A percentile compares a stretch with the other conserved stretches of the same genome.
Conservation (phyloP, 2,329 filamentous ascomycete genomes). For the Colletotrichum sp. region DNA sequence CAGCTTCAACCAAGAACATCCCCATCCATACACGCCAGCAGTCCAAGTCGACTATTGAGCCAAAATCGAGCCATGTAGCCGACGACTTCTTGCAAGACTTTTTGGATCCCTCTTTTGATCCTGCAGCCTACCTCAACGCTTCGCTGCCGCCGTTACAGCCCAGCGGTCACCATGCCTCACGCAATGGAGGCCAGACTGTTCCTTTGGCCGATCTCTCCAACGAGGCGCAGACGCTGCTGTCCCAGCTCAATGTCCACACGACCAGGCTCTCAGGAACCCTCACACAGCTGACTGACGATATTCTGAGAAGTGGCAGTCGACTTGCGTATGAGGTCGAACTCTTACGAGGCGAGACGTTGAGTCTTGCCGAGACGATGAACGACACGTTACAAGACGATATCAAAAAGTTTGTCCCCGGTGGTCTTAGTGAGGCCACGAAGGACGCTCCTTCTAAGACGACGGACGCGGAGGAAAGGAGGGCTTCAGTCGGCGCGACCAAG, state of each 20-base stretch:
- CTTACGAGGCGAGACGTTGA: conserved; percentile 82
- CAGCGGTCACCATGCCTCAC: conserved; percentile 29
- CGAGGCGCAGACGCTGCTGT: conserved; percentile 83
- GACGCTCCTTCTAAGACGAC: conserved; percentile 4
- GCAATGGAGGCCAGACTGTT: conserved; percentile 42
- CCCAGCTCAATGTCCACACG: conserved; percentile 88
- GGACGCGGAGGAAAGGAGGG: conserved; percentile 10
- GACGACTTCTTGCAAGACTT: conserved; percentile 80
- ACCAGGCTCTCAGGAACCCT: conserved; percentile 80
- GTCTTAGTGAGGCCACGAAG: conserved; percentile 36
- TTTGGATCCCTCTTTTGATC: conserved; percentile 77
- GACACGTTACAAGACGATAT: conserved; percentile 77
- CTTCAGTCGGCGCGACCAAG: not conserved
- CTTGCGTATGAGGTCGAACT: conserved; percentile 95
- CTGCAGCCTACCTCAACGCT: conserved; percentile 84
- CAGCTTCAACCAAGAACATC: conserved; percentile 39
- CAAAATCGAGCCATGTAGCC: conserved; percentile 67
- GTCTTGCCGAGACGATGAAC: conserved; percentile 79
- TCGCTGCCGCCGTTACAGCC: conserved; percentile 72
- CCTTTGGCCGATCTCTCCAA: conserved; percentile 78
- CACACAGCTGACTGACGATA: conserved; percentile 92
- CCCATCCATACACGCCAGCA: conserved; percentile 46
- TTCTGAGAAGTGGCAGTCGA: conserved; percentile 84
- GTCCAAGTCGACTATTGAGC: conserved; percentile 41
- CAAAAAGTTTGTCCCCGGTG: conserved; percentile 69